Percentiles rank a stretch among this genome's conserved stretches.
Evolutionary conservation across 805 yeast species (phyloP).

Genomic region (Barnettozyma vustinii): DNA sequence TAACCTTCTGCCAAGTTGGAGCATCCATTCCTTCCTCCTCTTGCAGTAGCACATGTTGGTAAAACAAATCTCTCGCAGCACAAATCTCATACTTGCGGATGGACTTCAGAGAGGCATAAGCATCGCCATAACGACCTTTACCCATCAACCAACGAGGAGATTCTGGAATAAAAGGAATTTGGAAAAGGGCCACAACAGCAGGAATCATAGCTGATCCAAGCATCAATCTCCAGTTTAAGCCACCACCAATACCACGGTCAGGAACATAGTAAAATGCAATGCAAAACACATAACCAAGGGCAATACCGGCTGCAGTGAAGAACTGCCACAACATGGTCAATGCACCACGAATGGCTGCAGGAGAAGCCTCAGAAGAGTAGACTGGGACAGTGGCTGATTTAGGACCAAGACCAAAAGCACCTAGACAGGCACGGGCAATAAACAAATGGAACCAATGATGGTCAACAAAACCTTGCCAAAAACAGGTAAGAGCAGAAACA

Average conservation of each 20-base stretch:
- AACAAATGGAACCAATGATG: slow-evolving; percentile 63
- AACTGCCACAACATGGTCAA: slow-evolving; percentile 70
- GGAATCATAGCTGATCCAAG: slow-evolving; percentile 64
- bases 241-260: slow-evolving; percentile 30
- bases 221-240: slow-evolving; percentile 67
- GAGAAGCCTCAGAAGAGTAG: slow-evolving; percentile 62
- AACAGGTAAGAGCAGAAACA: slow-evolving; percentile 54
- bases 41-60: slow-evolving; percentile 56
- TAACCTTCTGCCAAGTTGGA: slow-evolving; percentile 41
- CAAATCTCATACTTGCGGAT: slow-evolving; percentile 48
- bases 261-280: slow-evolving; percentile 56
- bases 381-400: slow-evolving; percentile 75
- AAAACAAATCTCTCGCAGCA: slow-evolving; percentile 69
- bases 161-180: slow-evolving; percentile 66
- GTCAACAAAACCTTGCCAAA: slow-evolving; percentile 59
- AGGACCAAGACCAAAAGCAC: slow-evolving; percentile 62
- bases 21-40: slow-evolving; percentile 52
- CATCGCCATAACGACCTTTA: slow-evolving; percentile 55
- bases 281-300: slow-evolving; percentile 63
- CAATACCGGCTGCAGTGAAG: slow-evolving; percentile 70
- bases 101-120: slow-evolving; percentile 43
- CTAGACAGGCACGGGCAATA: slow-evolving; percentile 58
- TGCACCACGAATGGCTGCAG: slow-evolving; percentile 58
- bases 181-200: slow-evolving; percentile 52
- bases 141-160: slow-evolving; percentile 79